These are phyloP conservation scores for Mycena venus DNA, from an alignment of 768 basidiomycete genomes.

Conservation along the genomic window DNA sequence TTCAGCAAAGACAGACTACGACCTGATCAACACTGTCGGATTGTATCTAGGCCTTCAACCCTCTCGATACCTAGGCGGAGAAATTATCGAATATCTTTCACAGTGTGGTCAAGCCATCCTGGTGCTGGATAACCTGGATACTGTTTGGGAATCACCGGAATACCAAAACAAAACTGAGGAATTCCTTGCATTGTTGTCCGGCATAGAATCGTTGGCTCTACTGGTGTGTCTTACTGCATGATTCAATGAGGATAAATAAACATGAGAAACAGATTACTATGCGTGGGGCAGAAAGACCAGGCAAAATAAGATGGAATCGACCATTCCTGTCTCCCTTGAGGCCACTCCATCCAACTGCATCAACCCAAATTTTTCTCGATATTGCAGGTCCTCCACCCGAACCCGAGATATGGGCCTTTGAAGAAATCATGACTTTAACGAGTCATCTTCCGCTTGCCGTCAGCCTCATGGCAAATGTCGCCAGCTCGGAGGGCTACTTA, in stretches of 20 bases:
- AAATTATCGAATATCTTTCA: background rate
- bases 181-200: background rate
- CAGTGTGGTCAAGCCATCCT: background rate
- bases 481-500: background rate
- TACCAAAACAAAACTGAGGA: background rate
- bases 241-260: background rate
- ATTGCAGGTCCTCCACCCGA: background rate
- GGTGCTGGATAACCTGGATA: background rate
- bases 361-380: background rate
- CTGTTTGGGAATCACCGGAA: background rate
- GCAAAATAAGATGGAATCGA: background rate
- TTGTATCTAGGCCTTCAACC: background rate
- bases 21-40: background rate
- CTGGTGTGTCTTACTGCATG: background rate
- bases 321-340: background rate
- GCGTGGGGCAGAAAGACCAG: background rate
- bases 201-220: background rate
- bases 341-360: background rate
- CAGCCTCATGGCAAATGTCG: background rate
- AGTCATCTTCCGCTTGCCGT: background rate
- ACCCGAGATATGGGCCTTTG: background rate
- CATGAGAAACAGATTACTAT: background rate
- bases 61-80: background rate
- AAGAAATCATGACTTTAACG: background rate
- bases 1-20: background rate